These are phyloP conservation scores for Amorphotheca resinae DNA, from an alignment of 495 filamentous ascomycete genomes.

Conservation along the genomic window DNA sequence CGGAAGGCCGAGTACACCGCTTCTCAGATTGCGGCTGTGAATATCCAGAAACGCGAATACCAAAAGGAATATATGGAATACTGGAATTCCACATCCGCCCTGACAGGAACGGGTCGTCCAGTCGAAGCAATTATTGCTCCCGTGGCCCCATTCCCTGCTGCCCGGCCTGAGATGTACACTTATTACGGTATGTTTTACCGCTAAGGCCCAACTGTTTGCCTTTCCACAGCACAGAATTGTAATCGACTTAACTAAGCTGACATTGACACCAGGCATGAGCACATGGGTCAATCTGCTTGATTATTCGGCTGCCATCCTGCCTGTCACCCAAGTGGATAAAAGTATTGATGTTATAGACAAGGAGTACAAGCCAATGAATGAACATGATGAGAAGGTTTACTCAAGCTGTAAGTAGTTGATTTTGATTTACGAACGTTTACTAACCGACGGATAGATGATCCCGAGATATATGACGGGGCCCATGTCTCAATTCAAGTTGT, in stretches of 20 bases:
- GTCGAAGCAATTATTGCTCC: slow-evolving; percentile 38
- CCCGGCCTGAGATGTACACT: slow-evolving; percentile 32
- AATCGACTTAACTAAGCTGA: slow-evolving; percentile 6
- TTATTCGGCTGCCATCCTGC: slow-evolving; percentile 48
- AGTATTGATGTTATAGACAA: slow-evolving; percentile 12
- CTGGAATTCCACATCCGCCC: slow-evolving; percentile 47
- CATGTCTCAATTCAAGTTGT: slow-evolving; percentile 36
- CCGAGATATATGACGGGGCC: slow-evolving; percentile 34
- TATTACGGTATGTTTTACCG: slow-evolving; percentile 27
- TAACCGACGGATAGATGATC: slow-evolving; percentile 22
- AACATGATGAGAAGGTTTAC: slow-evolving; percentile 24
- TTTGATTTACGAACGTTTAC: not conserved
- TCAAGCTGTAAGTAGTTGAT: slow-evolving; percentile 9
- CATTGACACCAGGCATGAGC: slow-evolving; percentile 9
- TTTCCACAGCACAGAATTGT: not conserved
- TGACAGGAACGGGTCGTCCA: slow-evolving; percentile 44
- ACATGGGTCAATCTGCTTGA: slow-evolving; percentile 54
- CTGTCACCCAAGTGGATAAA: slow-evolving; percentile 30
- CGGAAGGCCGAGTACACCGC: slow-evolving; percentile 29
- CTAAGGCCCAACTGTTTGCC: not conserved
- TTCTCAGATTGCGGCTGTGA: slow-evolving; percentile 37
- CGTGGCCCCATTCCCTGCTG: slow-evolving; percentile 20
- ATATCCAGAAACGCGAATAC: slow-evolving; percentile 44
- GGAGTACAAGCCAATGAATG: slow-evolving; percentile 27
- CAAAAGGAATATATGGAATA: slow-evolving; percentile 48